These are phyloP conservation scores for Wickerhamomyces xylosicus DNA, from an alignment of 805 yeast species.

Conservation along the genomic window DNA sequence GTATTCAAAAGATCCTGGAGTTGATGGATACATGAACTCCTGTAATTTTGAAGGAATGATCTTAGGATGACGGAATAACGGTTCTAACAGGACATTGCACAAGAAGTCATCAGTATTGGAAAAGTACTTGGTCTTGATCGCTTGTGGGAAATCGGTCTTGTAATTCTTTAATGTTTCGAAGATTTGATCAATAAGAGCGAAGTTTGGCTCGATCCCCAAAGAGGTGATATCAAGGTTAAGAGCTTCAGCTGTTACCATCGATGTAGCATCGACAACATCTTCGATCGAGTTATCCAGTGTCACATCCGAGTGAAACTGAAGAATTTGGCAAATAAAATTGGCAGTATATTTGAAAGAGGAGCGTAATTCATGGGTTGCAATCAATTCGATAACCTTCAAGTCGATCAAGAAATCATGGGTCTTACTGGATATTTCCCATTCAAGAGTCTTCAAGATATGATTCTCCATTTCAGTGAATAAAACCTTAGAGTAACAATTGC, in stretches of 20 bases:
- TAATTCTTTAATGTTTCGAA: constrained; percentile 12
- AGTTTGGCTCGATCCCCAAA: constrained; percentile 13
- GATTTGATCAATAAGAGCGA: constrained; percentile 14
- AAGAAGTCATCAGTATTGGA: constrained; percentile 17
- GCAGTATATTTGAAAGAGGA: constrained; percentile 38
- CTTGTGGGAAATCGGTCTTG: constrained; percentile 24
- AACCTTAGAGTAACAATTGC: constrained; percentile 44
- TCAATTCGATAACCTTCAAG: constrained; percentile 30
- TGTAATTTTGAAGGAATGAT: constrained; percentile 12
- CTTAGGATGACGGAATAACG: constrained; percentile 14
- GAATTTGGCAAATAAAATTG: constrained; percentile 53
- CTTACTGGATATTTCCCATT: constrained; percentile 55
- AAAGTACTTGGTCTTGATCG: constrained; percentile 35
- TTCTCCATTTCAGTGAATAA: constrained; percentile 61
- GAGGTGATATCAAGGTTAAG: constrained; percentile 24
- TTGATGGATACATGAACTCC: constrained; percentile 9
- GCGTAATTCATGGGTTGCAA: constrained; percentile 1
- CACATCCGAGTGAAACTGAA: constrained; percentile 50
- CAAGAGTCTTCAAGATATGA: constrained; percentile 48
- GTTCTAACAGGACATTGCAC: constrained; percentile 7
- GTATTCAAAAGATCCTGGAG: constrained; percentile 13
- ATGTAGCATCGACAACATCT: constrained; percentile 41
- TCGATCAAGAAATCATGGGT: constrained; percentile 59
- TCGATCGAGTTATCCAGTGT: constrained; percentile 38
- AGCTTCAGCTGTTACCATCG: constrained; percentile 32